Base-by-base conservation (phyloP, 768 basidiomycete species). In the Clathrus columnatus region DNA sequence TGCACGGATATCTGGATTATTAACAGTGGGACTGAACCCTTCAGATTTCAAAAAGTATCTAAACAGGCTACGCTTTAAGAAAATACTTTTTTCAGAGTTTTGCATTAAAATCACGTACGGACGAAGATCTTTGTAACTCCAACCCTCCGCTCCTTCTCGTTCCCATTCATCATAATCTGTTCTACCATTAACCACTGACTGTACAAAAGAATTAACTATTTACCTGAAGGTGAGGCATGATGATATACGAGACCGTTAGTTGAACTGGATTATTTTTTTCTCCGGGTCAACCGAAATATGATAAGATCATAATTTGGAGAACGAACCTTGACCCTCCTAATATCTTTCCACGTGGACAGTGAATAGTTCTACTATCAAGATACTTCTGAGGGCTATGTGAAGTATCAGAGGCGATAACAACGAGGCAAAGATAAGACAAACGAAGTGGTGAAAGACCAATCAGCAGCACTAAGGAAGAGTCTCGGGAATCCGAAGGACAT, bases 41-140 rank as follows among this genome's bases (percentile, higher is more conserved):
- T 88, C 85, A 43, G 86, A 85, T 64, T 84, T 87, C 30, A 64
- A 72, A 62, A 87, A 82, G 60, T 85, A 87, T 17, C 84, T 86
- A 50, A 4, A 28, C 17, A 21, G 27, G 8, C 30, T 41, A 16
- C n/a, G 30, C 56, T 27, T 58, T 18, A 4, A 56, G 24, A 59
- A 26, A n/a, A n/a, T n/a, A n/a, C n/a, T n/a, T n/a, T 29, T 28
- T 18, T 10, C 10, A n/a, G 24, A 47, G 14, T n/a, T 24, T n/a
- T 5, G 28, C 2, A 32, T 27, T 8, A 54, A 48, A 10, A 7
- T 21, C 16, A 7, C 69, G 36, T 59, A 80, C 85, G 67, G 63
- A 56, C 72, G 69, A 59, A 87, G 73, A 30, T 78, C 73, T 36
- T 74, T 66, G 73, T 76, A 82, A n/a, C 75, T 67, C 85, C 85